Base-by-base conservation (phyloP, 176 grass and related monocot species). In the Phyllostachys edulis region DNA sequence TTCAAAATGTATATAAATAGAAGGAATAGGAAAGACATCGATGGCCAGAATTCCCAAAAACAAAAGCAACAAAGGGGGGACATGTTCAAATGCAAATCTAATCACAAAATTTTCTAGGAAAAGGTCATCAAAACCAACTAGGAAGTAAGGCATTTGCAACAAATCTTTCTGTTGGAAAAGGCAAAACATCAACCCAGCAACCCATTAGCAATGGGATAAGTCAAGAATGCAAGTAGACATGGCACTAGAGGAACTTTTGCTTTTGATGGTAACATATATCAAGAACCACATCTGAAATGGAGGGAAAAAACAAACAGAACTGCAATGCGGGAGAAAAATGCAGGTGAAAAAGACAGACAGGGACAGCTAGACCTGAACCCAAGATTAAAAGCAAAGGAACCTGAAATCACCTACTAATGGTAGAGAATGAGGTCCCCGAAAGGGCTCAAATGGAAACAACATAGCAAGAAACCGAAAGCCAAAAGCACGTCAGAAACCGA, bases 211-310 rank as follows among this genome's bases (percentile, higher is more conserved):
- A 18, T 29, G 14, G 21, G 56, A 24, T 15, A 47, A 80, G 63
- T 16, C 18, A 56, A 54, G 29, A 67, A 63, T 1, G 21, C 49
- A 55, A 77, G 9, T 3, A 46, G 38, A 65, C 61, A 20, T 56
- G 32, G 5, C 72, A n/a, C 16, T n/a, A 14, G 37, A 42, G 42
- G 23, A 80, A 17, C 36, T 38, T 73, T 5, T 57, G n/a, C 13
- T 60, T 75, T 75, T 7, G 47, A 20, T 67, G 39, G 13, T 79
- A 85, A 57, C 52, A 24, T 29, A 9, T 17, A 15, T 52, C 63
- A 59, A 82, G 70, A 87, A 75, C 37, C 23, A 11, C 79, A 21
- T 42, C 86, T 62, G 56, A 76, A 52, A 57, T 49, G 71, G 57
- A 56, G 50, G 11, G 10, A 5, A 61, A 14, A 63, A 45, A 8